Percentiles rank a stretch among this genome's conserved stretches.
These are phyloP conservation scores for Leishmania amazonensis DNA, from an alignment of 208 protist genomes.

Conservation along the genomic window DNA sequence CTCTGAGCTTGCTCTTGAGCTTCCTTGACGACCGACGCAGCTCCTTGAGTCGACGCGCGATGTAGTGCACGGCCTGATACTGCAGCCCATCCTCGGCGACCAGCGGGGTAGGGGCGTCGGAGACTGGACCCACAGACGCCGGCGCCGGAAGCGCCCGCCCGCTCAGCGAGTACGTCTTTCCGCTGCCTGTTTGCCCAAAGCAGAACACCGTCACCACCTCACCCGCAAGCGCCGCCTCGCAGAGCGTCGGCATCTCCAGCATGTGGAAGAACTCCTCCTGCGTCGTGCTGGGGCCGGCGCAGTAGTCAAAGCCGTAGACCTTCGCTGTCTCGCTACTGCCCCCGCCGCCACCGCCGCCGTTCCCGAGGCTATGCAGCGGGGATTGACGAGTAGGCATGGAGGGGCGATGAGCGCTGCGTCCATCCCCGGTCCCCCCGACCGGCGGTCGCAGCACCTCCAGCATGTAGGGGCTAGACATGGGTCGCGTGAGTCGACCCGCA, in stretches of 20 bases:
- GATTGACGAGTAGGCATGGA: not conserved
- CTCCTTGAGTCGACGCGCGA: slow-evolving; percentile 43
- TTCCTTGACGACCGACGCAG: slow-evolving; percentile 14
- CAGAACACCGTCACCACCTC: slow-evolving; percentile 84
- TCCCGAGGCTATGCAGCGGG: not conserved
- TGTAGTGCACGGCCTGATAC: slow-evolving; percentile 63
- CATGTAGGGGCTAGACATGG: slow-evolving; percentile 20
- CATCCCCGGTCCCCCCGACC: not conserved
- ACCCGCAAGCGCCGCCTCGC: slow-evolving; percentile 78
- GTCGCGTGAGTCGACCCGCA: slow-evolving; percentile 16
- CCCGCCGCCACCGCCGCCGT: not conserved
- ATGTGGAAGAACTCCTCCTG: slow-evolving; percentile 62
- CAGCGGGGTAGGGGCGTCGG: slow-evolving; percentile 15
- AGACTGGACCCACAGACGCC: not conserved
- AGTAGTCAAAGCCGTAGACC: slow-evolving; percentile 67
- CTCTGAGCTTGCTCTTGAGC: not conserved
- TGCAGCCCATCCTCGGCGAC: slow-evolving; percentile 72
- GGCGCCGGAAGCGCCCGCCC: slow-evolving; percentile 37
- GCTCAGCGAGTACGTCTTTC: slow-evolving; percentile 91
- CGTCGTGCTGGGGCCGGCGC: slow-evolving; percentile 51
- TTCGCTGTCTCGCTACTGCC: not conserved
- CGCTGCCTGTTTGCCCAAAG: slow-evolving; percentile 91
- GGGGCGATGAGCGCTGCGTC: not conserved
- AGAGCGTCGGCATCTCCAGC: slow-evolving; percentile 53
- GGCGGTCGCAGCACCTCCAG: slow-evolving; percentile 27